phyloP scores from a whole-genome alignment of 805 yeast genomes.

The Starmerella apicola region DNA sequence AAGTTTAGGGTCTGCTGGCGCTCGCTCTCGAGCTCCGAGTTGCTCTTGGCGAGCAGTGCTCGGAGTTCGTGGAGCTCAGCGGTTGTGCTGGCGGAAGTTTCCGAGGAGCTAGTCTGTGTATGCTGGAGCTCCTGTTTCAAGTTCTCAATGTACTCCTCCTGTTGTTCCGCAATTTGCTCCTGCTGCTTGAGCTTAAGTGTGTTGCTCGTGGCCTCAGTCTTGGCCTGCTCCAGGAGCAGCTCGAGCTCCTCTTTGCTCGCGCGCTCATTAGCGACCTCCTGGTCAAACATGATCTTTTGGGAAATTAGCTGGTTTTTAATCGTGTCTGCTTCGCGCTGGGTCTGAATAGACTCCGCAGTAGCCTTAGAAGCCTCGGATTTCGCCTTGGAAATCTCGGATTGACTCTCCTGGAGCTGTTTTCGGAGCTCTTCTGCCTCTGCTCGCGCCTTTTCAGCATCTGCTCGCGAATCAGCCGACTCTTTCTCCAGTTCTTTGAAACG shows the following conservation, averaged over 20 bases:
- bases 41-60: background rate
- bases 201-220: no score
- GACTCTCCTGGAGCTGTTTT: slow-evolving; percentile 27
- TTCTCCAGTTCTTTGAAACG: slow-evolving; percentile 29
- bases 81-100: background rate
- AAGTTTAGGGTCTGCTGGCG: slow-evolving; percentile 1
- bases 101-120: background rate
- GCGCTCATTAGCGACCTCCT: slow-evolving; percentile 9
- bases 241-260: slow-evolving; percentile 9
- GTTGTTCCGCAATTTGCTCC: slow-evolving; percentile 1
- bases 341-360: background rate
- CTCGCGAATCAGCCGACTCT: slow-evolving; percentile 25
- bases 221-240: slow-evolving; percentile 25
- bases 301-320: slow-evolving; percentile 11
- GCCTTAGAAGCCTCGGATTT: slow-evolving; percentile 1
- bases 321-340: slow-evolving; percentile 4
- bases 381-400: slow-evolving; percentile 1
- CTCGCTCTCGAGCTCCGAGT: slow-evolving; percentile 4
- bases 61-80: slow-evolving; percentile 2
- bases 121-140: slow-evolving; percentile 21
- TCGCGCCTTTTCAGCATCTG: slow-evolving; percentile 13
- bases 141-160: slow-evolving; percentile 25
- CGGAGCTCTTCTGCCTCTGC: slow-evolving; percentile 5
- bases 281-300: slow-evolving; percentile 17
- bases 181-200: slow-evolving; percentile 17